These are phyloP conservation scores for Gentiana macrophylla DNA, from an alignment of 257 asterid species.

Conservation along the genomic window DNA sequence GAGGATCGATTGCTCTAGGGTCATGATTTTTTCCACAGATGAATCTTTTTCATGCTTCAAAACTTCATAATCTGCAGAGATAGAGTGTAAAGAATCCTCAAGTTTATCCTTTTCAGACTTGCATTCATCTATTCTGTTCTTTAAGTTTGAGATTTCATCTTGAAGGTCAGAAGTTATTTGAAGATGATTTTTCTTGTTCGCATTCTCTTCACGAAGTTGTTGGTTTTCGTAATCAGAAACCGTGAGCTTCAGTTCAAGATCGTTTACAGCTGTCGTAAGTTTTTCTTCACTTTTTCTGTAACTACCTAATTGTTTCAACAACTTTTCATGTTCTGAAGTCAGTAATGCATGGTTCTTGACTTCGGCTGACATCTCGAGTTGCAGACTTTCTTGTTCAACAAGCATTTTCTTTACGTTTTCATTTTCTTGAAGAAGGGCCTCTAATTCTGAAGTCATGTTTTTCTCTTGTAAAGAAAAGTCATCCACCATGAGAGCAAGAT, in stretches of 20 bases:
- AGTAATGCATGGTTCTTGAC: constrained; percentile 24
- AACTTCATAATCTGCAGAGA: constrained; percentile 37
- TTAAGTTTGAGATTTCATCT: constrained; percentile 39
- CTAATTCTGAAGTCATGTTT: constrained; percentile 31
- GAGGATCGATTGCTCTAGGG: constrained; percentile 23
- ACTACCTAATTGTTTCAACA: constrained; percentile 31
- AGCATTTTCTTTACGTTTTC: constrained; percentile 28
- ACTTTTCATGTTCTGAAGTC: constrained; percentile 40
- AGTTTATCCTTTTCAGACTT: constrained; percentile 35
- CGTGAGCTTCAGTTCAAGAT: constrained; percentile 66
- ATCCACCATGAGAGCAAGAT: constrained; percentile 27
- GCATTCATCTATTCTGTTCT: constrained; percentile 31
- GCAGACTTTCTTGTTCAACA: constrained; percentile 15
- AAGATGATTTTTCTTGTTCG: constrained; percentile 37
- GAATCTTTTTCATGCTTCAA: constrained; percentile 45
- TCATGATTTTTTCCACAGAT: constrained; percentile 23
- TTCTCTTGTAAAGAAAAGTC: constrained; percentile 39
- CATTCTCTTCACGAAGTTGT: constrained; percentile 44
- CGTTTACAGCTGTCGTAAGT: constrained; percentile 45
- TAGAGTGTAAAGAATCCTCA: constrained; percentile 26
- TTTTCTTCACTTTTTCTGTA: constrained; percentile 53
- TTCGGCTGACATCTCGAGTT: constrained; percentile 23
- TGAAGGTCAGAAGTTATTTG: constrained; percentile 42
- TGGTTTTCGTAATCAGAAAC: constrained; percentile 56
- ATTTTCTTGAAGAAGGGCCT: constrained; percentile 37